Base-by-base conservation (phyloP, 768 basidiomycete genomes). In the Lentinula sp. region DNA sequence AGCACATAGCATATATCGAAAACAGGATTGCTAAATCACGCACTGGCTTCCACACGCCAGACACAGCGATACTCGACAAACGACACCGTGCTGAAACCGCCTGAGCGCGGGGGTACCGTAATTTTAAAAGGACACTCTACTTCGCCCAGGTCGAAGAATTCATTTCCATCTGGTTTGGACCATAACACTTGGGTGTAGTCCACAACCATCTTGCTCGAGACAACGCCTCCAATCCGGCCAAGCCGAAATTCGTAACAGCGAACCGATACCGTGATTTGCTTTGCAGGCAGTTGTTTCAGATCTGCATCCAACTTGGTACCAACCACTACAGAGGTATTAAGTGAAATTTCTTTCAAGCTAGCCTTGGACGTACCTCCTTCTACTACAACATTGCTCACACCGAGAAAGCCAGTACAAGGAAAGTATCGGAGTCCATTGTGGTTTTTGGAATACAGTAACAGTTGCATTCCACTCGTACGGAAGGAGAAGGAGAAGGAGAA, bases 31-130 rank as follows among this genome's bases (percentile, higher is more conserved):
- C 20, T 46, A 43, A 28, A 51, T 57, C 13, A 79, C 85, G 64
- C 64, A 86, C 91, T 81, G 64, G 91, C 91, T 76, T 94, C 92
- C 60, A 94, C 78, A 57, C 90, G 80, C 92, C 92, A 94, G 69
- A 83, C 83, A 68, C 89, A 85, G 48, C 87, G 81, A 71, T 91
- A 94, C 66, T 87, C 88, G 65, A 88, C 88, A 67, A 86, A 91
- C 62, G 84, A 79, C 13, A 86, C 81, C 52, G 87, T 85, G 70
- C 86, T 88, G 66, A 85, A 86, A 43, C 88, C 88, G 15, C 79
- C 72, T 55, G 82, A 79, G 63, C 80, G 77, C 60, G 81, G 70
- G 32, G 92, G 92, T 32, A 94, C 62, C 50, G 81, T 79, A 67
- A 94, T 78, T 54, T 84, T 83, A 71, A 92, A 94, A 2, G 89